Evolutionary conservation across 2,329 filamentous ascomycete genomes (phyloP), one percentile per base, ranked within the genome.

Genomic region (Aspergillus puulaauensis): DNA sequence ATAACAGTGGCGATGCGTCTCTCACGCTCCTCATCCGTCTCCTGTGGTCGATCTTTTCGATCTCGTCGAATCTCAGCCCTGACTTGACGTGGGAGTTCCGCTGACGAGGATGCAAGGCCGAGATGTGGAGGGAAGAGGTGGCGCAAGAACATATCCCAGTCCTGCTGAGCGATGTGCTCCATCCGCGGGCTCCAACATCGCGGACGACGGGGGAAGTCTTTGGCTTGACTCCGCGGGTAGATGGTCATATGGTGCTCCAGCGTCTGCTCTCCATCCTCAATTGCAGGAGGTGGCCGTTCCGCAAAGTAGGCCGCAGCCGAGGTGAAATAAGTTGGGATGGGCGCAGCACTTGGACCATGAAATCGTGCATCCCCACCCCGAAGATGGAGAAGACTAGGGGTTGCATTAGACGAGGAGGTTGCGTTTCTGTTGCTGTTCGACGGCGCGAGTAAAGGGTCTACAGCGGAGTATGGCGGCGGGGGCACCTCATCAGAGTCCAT

Each of bases 101-200:
- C 65, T 4, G 75, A 76, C 6, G 69, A 64, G 1, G 73, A 69
- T 6, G 74, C 74, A 6, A 70, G 69, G 4, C 71, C 74, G 15
- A 77, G 62, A 57, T 76, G 68, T 6, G 69, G 63, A 3, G 76
- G 77, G 48, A 79, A 76, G 6, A 79, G 60, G 63, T 76, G 74
- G 45, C 72, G 72, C 23, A 77, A 56, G 58, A 78, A 79, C 9
- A 70, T 75, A 56, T 75, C 70, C 77, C 77, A 79, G 61, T 79
- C 77, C 62, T 75, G 70, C 63, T 76, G 73, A 43, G 65, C 63
- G 31, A 77, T 68, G 46, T 76, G 71, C 23, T 68, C 62, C 41
- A 63, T 62, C 11, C 68, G 67, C 15, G 69, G 57, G 41, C 67
- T 70, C 74, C 75, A 76, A 59, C 75, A 76, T 2, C 76, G 75